A percentile compares a stretch with the other conserved stretches of the same genome.
These are phyloP conservation scores for Coemansia sp. DNA, from an alignment of 192 early-diverging fungal genomes.

Conservation along the genomic window DNA sequence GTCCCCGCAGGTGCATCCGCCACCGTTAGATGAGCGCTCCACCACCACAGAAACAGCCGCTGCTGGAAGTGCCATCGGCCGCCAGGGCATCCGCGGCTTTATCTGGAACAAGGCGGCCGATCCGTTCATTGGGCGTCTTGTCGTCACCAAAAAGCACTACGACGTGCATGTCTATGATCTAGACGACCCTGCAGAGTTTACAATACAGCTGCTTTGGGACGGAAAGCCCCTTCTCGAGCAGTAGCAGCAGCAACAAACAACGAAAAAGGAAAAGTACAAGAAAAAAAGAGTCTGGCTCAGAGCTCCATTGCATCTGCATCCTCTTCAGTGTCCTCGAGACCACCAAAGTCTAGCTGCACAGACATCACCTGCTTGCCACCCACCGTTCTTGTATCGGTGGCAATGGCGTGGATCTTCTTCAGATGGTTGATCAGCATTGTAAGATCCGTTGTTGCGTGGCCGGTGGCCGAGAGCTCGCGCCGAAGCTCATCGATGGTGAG, in stretches of 20 bases:
- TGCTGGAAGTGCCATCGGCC: too few species aligned
- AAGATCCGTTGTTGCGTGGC: conserved; percentile 41
- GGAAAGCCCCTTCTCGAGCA: conserved; percentile 25
- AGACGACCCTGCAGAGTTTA: conserved; percentile 30
- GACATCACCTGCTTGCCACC: conserved; percentile 43
- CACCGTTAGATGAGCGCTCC: too few species aligned
- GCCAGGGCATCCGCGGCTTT: conserved; percentile 34
- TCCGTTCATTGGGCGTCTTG: conserved; percentile 36
- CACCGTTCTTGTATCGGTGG: conserved; percentile 23
- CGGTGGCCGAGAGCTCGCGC: conserved; percentile 33
- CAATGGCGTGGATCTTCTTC: conserved; percentile 37
- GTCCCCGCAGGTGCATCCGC: not conserved
- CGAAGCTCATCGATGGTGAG: conserved; percentile 48
- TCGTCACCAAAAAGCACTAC: conserved; percentile 45
- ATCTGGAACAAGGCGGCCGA: conserved; percentile 48
- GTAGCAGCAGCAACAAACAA: not conserved
- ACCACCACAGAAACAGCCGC: not conserved
- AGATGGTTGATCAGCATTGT: conserved; percentile 37
- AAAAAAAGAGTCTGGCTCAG: not conserved
- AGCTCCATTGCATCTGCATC: not conserved
- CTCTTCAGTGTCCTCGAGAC: conserved; percentile 18
- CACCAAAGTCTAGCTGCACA: conserved; percentile 46
- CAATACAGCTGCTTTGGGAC: conserved; percentile 50
- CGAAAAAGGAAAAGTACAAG: not conserved
- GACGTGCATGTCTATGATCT: conserved; percentile 30